Percentiles rank a stretch among this genome's conserved stretches.
Conservation (phyloP, 768 basidiomycete species). For the Psilocybe tampanensis region DNA sequence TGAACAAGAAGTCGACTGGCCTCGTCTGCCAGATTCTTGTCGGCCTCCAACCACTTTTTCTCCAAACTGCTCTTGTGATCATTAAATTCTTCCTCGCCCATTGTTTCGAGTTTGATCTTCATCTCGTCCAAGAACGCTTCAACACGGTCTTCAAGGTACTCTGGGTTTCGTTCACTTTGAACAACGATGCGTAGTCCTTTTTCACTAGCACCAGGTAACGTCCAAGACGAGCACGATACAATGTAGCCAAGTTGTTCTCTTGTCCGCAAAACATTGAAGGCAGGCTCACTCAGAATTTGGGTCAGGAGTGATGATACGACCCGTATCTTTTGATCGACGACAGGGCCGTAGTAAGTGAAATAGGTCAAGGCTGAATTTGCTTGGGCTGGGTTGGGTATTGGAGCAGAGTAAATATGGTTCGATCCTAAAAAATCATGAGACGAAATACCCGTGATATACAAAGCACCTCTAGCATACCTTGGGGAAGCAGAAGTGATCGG, state of each 20-base stretch:
- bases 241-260: slow-evolving; percentile 96
- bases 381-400: slow-evolving; percentile 82
- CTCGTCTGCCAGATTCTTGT: slow-evolving; percentile 91
- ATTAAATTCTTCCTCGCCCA: slow-evolving; percentile 72
- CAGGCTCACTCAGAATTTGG: slow-evolving; percentile 88
- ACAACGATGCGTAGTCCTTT: slow-evolving; percentile 82
- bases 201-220: slow-evolving; percentile 64
- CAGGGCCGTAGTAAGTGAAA: slow-evolving; percentile 77
- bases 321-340: slow-evolving; percentile 63
- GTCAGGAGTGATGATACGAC: slow-evolving; percentile 71
- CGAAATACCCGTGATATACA: not conserved
- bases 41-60: slow-evolving; percentile 80
- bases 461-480: slow-evolving; percentile 44
- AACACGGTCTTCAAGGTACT: slow-evolving; percentile 83
- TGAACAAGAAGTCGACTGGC: slow-evolving; percentile 64
- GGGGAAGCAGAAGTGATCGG: slow-evolving; percentile 66
- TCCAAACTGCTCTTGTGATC: slow-evolving; percentile 79
- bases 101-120: slow-evolving; percentile 64
- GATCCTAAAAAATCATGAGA: slow-evolving; percentile 46
- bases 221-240: slow-evolving; percentile 64
- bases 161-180: slow-evolving; percentile 84
- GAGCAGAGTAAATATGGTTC: slow-evolving; percentile 65
- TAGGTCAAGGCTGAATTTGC: slow-evolving; percentile 87
- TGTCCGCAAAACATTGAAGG: slow-evolving; percentile 89
- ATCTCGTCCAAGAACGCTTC: slow-evolving; percentile 85